Conservation (phyloP, 768 basidiomycete genomes). For the Boletus rufocinnamomeus region DNA sequence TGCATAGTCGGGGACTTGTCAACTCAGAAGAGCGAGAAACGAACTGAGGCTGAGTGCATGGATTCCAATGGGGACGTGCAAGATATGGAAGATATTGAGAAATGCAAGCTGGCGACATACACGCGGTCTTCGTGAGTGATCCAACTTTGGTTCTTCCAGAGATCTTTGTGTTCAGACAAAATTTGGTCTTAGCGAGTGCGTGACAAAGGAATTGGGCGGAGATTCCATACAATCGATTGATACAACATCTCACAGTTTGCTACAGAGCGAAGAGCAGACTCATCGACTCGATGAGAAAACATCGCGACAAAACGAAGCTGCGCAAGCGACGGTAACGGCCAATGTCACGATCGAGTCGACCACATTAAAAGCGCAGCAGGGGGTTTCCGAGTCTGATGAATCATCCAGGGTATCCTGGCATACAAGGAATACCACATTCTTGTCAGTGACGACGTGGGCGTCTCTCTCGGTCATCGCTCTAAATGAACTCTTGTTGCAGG, state of each 20-base stretch:
- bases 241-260: not conserved
- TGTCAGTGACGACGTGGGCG: not conserved
- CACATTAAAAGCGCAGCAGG: not conserved
- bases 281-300: not conserved
- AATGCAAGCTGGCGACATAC: not conserved
- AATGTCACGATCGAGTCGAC: not conserved
- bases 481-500: not conserved
- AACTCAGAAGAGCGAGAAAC: not conserved
- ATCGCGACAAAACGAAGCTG: not conserved
- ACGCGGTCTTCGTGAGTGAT: not conserved
- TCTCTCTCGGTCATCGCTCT: not conserved
- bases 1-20: not conserved
- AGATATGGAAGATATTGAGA: not conserved
- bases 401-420: not conserved
- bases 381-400: not conserved
- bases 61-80: not conserved
- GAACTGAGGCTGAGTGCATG: not conserved
- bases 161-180: not conserved
- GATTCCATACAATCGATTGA: not conserved
- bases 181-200: not conserved
- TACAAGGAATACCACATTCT: not conserved
- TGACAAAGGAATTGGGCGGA: not conserved
- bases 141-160: not conserved
- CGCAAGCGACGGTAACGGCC: not conserved
- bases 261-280: not conserved